phyloP scores from a whole-genome alignment of 257 asterid species.

The Nicotiana tabacum region DNA sequence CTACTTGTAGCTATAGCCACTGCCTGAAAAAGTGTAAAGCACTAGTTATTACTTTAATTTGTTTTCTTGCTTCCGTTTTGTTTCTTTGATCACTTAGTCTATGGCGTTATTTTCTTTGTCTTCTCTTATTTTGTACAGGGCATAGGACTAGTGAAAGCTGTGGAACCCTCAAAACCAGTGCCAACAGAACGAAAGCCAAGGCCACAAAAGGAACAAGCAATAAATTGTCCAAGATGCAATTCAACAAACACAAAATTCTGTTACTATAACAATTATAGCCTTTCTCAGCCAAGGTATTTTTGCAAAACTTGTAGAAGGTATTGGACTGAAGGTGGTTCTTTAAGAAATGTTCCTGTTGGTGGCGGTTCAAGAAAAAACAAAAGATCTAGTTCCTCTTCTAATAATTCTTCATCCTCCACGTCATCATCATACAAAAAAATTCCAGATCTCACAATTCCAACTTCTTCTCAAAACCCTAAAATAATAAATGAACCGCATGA shows the following conservation, averaged over 20 bases:
- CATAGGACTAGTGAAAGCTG: slow-evolving; percentile 17
- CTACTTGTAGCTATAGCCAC: neutral
- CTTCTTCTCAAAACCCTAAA: slow-evolving; percentile 33
- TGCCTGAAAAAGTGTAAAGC: slow-evolving; percentile 6
- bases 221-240: slow-evolving; percentile 78
- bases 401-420: slow-evolving; percentile 34
- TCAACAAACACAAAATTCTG: slow-evolving; percentile 88
- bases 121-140: slow-evolving; percentile 3
- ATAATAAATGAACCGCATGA: slow-evolving; percentile 32
- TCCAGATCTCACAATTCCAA: slow-evolving; percentile 16
- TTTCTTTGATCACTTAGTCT: neutral
- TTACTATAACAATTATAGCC: slow-evolving; percentile 78
- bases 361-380: slow-evolving; percentile 81
- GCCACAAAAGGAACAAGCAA: slow-evolving; percentile 56
- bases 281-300: slow-evolving; percentile 81
- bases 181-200: slow-evolving; percentile 42
- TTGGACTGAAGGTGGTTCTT: slow-evolving; percentile 84
- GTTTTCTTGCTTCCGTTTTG: neutral
- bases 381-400: slow-evolving; percentile 24
- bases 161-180: slow-evolving; percentile 25
- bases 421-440: slow-evolving; percentile 13
- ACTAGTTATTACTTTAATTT: neutral
- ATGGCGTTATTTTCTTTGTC: slow-evolving; percentile 9
- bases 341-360: slow-evolving; percentile 82
- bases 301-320: slow-evolving; percentile 86